These are phyloP conservation scores for Claviceps pusilla DNA, from an alignment of 2,329 filamentous ascomycete species.

Conservation along the genomic window DNA sequence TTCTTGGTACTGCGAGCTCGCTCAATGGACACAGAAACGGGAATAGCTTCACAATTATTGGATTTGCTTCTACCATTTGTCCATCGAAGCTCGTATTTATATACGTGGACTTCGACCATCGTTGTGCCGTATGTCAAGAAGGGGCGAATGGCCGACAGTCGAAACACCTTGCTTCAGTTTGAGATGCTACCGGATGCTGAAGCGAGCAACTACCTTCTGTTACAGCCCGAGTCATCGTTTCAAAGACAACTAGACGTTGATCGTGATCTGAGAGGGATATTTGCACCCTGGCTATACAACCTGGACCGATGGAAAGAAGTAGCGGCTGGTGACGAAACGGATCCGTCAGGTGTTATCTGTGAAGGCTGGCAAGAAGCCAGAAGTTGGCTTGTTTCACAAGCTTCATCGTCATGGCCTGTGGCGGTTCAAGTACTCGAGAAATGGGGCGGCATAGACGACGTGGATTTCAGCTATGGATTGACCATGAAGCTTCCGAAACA, in stretches of 20 bases:
- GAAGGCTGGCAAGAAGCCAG: conserved; percentile 56
- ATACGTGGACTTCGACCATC: conserved; percentile 53
- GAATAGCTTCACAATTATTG: conserved; percentile 53
- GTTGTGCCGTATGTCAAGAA: conserved; percentile 54
- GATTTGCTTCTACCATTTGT: conserved; percentile 56
- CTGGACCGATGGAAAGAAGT: conserved; percentile 37
- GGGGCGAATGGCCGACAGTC: conserved; percentile 54
- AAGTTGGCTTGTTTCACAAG: conserved; percentile 49
- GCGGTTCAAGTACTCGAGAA: conserved; percentile 49
- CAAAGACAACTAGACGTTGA: conserved; percentile 31
- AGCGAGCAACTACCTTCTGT: conserved; percentile 47
- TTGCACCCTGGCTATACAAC: conserved; percentile 62
- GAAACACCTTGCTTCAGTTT: conserved; percentile 46
- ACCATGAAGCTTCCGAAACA: conserved; percentile 44
- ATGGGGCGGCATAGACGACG: conserved; percentile 60
- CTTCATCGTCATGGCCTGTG: conserved; percentile 44
- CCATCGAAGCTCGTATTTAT: conserved; percentile 42
- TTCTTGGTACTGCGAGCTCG: conserved; percentile 57
- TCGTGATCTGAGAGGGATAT: conserved; percentile 50
- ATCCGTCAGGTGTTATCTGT: conserved; percentile 24
- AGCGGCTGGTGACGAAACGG: conserved; percentile 3
- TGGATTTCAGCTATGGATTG: conserved; percentile 49
- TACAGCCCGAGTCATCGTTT: conserved; percentile 32
- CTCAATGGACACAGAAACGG: conserved; percentile 55
- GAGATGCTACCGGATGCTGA: conserved; percentile 42